phyloP scores from a whole-genome alignment of 768 basidiomycete species.

The Fomitopsis serialis region DNA sequence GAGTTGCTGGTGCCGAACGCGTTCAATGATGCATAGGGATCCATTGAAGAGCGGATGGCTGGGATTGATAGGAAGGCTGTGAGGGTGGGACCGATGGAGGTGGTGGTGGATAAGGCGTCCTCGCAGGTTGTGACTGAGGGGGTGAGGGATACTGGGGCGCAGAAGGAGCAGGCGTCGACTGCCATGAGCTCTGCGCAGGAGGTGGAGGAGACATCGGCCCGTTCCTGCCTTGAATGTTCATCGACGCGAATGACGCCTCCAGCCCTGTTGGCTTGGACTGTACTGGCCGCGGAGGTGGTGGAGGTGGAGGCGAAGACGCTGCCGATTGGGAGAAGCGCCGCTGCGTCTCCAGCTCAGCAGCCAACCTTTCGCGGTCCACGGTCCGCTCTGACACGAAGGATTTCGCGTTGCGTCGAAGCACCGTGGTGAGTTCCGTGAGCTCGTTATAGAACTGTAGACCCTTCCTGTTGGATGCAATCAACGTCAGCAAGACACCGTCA shows the following conservation, averaged over 20 bases:
- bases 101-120: slow-evolving; percentile 12
- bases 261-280: slow-evolving; percentile 26
- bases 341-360: slow-evolving; percentile 67
- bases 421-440: slow-evolving; percentile 55
- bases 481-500: not conserved
- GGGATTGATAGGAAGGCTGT: slow-evolving; percentile 10
- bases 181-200: slow-evolving; percentile 16
- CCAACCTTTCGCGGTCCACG: slow-evolving; percentile 64
- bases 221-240: slow-evolving; percentile 39
- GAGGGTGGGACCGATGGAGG: slow-evolving; percentile 12
- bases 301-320: slow-evolving; percentile 31
- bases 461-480: slow-evolving; percentile 45
- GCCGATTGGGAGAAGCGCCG: slow-evolving; percentile 46
- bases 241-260: slow-evolving; percentile 49
- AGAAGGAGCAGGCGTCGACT: slow-evolving; percentile 4
- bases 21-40: slow-evolving; percentile 20
- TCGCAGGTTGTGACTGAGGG: slow-evolving; percentile 10
- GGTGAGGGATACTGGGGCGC: slow-evolving; percentile 12
- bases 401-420: slow-evolving; percentile 53
- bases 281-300: slow-evolving; percentile 37
- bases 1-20: slow-evolving; percentile 11
- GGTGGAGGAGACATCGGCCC: slow-evolving; percentile 27
- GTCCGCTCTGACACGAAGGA: slow-evolving; percentile 60
- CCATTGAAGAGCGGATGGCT: slow-evolving; percentile 12
- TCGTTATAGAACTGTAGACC: slow-evolving; percentile 88